Evolutionary conservation across 1,284 basidiomycete genomes (phyloP), one percentile per base, ranked within the genome.

Genomic region (Pyrrhoderma lamaoense): DNA sequence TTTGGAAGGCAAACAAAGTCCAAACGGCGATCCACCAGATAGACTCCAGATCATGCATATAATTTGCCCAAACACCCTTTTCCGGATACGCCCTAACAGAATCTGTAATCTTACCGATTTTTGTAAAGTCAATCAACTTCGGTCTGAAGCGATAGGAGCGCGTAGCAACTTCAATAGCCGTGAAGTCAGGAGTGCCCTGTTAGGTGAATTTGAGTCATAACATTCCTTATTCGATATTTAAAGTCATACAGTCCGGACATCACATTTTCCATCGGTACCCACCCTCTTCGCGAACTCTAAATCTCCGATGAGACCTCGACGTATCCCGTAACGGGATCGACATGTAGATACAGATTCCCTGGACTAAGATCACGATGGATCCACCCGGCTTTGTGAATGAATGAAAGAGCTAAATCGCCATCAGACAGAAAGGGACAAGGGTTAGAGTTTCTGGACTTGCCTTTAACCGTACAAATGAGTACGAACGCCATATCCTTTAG

Each of bases 1-100:
- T 31, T 11, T 31, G 7, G 11, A 31, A 31, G 11, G 5, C 11
- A 27, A 49, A 39, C 21, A 38, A 25, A 14, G 40, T 16, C 36
- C 35, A 49, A 37, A 49, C 37, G 27, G 36, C 35, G 36, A 49
- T 37, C 47, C 47, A 49, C 36, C 35, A 49, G 9, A 49, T 11
- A 21, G 47, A 49, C 21, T 49, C 47, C 21, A 40, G 21, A 23
- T 49, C 47, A 11, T 49, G 47, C 5, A 37, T 11, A 25, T 23
- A 18, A 25, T 49, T 49, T 31, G 27, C 27, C 11, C 27, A 31
- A 31, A 31, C 7, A 31, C 27, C 11, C 27, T 11, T 31, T 31
- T 11, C 11, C 7, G 7, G 5, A 5, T 5, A 31, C 7, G 27
- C 5, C 11, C 7, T 5, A 5, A 5, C 11, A 5, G 7, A 5